These are phyloP conservation scores for Melanomma pulvis-pyrius DNA, from an alignment of 495 filamentous ascomycete species.

Conservation along the genomic window DNA sequence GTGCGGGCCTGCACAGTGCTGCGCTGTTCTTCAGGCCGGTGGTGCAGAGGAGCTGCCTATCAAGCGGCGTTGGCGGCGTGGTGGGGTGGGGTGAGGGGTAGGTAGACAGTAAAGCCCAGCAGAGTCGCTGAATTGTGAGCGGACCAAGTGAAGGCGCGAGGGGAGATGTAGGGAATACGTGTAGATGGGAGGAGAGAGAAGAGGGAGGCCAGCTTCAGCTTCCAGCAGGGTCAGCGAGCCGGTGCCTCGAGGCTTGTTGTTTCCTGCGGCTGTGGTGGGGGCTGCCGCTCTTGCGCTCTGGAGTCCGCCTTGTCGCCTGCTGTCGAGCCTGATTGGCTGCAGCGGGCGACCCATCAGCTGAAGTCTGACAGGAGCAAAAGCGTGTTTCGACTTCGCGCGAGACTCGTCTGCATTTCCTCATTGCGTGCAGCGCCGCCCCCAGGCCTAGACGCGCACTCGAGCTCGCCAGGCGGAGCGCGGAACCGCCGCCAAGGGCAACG, in stretches of 20 bases:
- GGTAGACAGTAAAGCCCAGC: slow-evolving; percentile 2
- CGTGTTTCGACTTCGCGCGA: neutral
- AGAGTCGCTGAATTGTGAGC: neutral
- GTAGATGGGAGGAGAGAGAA: neutral
- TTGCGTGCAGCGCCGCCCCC: neutral
- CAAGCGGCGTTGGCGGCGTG: slow-evolving; percentile 10
- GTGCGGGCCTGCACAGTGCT: slow-evolving; percentile 6
- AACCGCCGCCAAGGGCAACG: neutral
- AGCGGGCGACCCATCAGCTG: neutral
- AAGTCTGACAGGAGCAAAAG: neutral
- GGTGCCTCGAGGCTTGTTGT: slow-evolving; percentile 1
- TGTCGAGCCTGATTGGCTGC: neutral
- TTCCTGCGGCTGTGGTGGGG: slow-evolving; percentile 17
- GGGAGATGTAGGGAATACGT: neutral
- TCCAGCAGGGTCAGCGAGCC: neutral
- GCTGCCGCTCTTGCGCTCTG: slow-evolving; percentile 2
- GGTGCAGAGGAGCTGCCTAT: slow-evolving; percentile 26
- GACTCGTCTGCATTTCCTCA: neutral
- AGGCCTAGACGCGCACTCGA: neutral
- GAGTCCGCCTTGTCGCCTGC: neutral
- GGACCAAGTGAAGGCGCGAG: neutral
- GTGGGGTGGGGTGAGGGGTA: slow-evolving; percentile 11
- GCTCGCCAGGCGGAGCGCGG: neutral
- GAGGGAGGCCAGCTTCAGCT: slow-evolving; percentile 2
- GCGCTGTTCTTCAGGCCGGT: slow-evolving; percentile 26